These are phyloP conservation scores for Citrus unshiu DNA, from an alignment of 345 rosid species.

Conservation along the genomic window DNA sequence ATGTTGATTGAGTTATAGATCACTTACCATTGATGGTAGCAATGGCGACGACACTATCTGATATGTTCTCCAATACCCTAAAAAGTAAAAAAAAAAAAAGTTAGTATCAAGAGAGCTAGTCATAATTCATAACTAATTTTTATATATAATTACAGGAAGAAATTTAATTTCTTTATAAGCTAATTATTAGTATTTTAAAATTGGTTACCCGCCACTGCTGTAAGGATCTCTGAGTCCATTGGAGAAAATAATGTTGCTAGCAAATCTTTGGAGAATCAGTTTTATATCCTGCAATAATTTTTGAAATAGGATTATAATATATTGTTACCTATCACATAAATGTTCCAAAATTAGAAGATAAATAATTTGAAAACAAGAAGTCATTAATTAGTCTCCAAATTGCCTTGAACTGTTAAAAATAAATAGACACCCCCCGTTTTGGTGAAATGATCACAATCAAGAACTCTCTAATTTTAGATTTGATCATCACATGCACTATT, in stretches of 20 bases:
- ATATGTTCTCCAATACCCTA: slow-evolving; percentile 44
- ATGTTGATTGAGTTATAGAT: not conserved
- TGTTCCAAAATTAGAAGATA: not conserved
- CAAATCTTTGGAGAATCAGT: slow-evolving; percentile 33
- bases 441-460: too few relatives aligned
- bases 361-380: not conserved
- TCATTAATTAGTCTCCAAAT: not conserved
- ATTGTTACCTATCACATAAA: too few relatives aligned
- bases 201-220: slow-evolving; percentile 39
- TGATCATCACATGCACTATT: too few relatives aligned
- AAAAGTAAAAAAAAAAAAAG: not conserved
- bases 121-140: too few relatives aligned
- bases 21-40: slow-evolving; percentile 30
- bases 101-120: not conserved
- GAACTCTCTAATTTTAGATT: too few relatives aligned
- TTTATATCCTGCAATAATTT: slow-evolving; percentile 34
- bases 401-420: too few relatives aligned
- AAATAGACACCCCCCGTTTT: too few relatives aligned
- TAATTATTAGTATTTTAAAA: too few relatives aligned
- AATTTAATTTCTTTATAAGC: not conserved
- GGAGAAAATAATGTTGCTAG: slow-evolving; percentile 46
- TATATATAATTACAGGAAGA: not conserved
- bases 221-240: slow-evolving; percentile 46
- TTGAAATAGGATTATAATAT: too few relatives aligned
- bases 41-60: slow-evolving; percentile 34